phyloP scores from a whole-genome alignment of 306 rosid species.

The Inga oerstediana region DNA sequence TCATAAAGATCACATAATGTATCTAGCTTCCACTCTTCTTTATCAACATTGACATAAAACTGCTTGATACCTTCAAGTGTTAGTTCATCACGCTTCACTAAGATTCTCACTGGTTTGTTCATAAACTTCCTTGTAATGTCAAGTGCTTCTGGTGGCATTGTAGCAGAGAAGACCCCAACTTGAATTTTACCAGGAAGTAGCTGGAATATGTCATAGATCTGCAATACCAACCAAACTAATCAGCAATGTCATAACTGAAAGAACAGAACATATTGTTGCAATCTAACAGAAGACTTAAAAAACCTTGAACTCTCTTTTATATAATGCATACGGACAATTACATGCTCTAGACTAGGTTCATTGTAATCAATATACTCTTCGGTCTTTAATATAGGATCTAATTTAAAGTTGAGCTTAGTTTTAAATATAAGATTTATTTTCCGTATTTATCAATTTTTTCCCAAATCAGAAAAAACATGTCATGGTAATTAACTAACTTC shows the following conservation, averaged over 20 bases:
- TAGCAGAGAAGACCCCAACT: conserved; percentile 95
- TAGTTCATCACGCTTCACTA: conserved; percentile 91
- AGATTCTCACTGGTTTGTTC: conserved; percentile 93
- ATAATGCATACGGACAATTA: background rate
- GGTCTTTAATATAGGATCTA: too few relatives aligned
- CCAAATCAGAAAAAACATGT: too few relatives aligned
- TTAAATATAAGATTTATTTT: too few relatives aligned
- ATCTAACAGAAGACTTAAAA: background rate
- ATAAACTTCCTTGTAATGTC: conserved; percentile 93
- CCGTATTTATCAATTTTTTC: too few relatives aligned
- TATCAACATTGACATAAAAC: conserved; percentile 31
- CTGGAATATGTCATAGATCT: conserved; percentile 96
- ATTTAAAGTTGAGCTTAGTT: too few relatives aligned
- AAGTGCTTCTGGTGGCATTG: conserved; percentile 97
- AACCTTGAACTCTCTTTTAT: background rate
- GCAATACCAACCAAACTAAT: conserved; percentile 38
- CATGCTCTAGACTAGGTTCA: background rate
- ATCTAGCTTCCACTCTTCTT: too few relatives aligned
- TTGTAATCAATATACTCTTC: background rate
- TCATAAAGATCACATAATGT: too few relatives aligned
- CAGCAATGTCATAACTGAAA: background rate
- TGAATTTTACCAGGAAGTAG: conserved; percentile 83
- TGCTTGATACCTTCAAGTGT: conserved; percentile 97
- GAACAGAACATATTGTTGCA: background rate
- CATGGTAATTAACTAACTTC: too few relatives aligned